Percentiles rank a stretch among this genome's conserved stretches.
Evolutionary conservation across 108 stramenopile species (phyloP).

Genomic region (Epithemia pelagica): DNA sequence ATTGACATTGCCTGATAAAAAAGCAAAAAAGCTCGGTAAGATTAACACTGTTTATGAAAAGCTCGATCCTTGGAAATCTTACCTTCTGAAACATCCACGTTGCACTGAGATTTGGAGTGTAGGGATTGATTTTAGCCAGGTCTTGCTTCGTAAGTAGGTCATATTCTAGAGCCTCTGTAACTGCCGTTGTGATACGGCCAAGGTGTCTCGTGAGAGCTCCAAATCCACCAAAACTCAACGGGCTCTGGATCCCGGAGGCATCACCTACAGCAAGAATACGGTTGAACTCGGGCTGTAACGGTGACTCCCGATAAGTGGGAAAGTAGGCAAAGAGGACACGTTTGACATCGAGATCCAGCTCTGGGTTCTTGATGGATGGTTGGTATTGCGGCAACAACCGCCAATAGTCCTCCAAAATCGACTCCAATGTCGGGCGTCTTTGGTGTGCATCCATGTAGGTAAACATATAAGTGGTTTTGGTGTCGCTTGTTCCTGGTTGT

Average conservation of each 20-base stretch:
- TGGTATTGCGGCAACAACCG: conserved; percentile 81
- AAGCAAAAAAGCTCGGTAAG: conserved; percentile 46
- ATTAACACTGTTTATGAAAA: not conserved
- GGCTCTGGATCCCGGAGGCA: conserved; percentile 90
- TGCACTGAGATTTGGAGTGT: conserved; percentile 86
- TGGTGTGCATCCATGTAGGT: conserved; percentile 84
- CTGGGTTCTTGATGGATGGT: conserved; percentile 57
- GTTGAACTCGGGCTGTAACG: conserved; percentile 72
- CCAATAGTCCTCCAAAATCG: conserved; percentile 92
- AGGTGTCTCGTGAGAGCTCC: conserved; percentile 89
- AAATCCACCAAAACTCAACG: conserved; percentile 95
- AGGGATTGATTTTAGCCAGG: conserved; percentile 84
- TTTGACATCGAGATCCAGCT: conserved; percentile 73
- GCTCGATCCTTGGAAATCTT: too few species aligned
- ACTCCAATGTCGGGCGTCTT: conserved; percentile 56
- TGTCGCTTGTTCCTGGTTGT: conserved; percentile 54
- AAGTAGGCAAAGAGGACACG: conserved; percentile 90
- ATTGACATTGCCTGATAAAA: conserved; percentile 94
- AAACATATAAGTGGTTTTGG: conserved; percentile 78
- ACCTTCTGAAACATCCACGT: conserved; percentile 96
- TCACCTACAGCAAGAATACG: conserved; percentile 83
- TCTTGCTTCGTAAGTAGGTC: conserved; percentile 80
- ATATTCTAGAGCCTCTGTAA: conserved; percentile 75
- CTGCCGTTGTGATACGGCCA: conserved; percentile 65
- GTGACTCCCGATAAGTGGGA: conserved; percentile 90